Conservation (phyloP, 495 filamentous ascomycete species). For the Penicillium angulare region DNA sequence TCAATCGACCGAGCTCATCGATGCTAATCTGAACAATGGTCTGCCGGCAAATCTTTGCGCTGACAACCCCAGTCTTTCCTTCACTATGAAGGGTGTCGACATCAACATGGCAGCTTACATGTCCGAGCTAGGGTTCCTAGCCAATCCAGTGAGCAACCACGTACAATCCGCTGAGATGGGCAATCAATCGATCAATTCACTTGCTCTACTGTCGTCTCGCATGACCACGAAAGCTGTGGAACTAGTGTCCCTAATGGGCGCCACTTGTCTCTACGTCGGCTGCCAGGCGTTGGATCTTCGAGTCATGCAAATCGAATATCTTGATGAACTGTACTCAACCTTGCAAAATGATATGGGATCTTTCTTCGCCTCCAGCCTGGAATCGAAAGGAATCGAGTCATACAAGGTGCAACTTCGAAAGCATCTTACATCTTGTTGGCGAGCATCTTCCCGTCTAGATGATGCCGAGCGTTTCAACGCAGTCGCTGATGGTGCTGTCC, state of each 20-base stretch:
- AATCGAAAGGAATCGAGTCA: no score
- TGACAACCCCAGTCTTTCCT: constrained; percentile 54
- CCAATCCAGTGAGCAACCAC: constrained; percentile 48
- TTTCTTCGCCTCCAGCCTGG: no score
- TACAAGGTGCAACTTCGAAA: no score
- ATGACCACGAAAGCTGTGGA: constrained; percentile 54
- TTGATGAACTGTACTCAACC: no score
- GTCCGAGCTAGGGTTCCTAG: constrained; percentile 51
- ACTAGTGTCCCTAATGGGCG: constrained; percentile 50
- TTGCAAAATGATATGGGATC: no score
- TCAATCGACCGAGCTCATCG: constrained; percentile 57
- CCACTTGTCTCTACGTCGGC: constrained; percentile 46
- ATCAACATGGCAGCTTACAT: constrained; percentile 62
- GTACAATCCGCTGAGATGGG: constrained; percentile 54
- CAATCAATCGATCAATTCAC: constrained; percentile 57
- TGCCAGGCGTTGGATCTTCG: constrained; percentile 49
- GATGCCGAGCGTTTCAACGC: no score
- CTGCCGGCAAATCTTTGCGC: constrained; percentile 55
- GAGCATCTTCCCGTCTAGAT: no score
- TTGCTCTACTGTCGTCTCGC: constrained; percentile 54
- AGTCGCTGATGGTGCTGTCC: no score
- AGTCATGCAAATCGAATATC: no score
- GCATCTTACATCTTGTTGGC: no score
- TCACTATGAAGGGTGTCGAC: constrained; percentile 59
- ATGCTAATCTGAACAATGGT: constrained; percentile 52